phyloP scores from a whole-genome alignment of 495 filamentous ascomycete genomes.

The Aspergillus sclerotiicarbonarius region DNA sequence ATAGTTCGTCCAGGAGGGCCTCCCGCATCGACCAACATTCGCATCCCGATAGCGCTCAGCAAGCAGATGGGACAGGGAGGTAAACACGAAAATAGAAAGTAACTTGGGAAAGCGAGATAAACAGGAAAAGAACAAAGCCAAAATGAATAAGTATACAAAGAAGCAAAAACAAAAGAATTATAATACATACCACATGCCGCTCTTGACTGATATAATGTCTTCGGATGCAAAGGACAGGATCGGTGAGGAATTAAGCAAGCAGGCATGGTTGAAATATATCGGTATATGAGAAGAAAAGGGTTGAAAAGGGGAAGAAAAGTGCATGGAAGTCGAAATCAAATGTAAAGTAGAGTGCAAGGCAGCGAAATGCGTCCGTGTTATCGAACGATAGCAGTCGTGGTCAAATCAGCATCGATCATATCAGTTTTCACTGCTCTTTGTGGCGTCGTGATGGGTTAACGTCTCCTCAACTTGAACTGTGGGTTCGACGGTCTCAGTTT shows the following conservation, averaged over 20 bases:
- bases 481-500: not conserved
- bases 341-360: not conserved
- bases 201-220: not conserved
- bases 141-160: constrained; percentile 9
- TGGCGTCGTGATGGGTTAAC: not conserved
- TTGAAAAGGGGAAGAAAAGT: not conserved
- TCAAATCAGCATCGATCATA: constrained; percentile 1
- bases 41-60: constrained; percentile 4
- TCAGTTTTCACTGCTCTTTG: not conserved
- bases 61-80: not conserved
- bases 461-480: not conserved
- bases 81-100: constrained; percentile 1
- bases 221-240: constrained; percentile 2
- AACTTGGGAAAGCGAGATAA: not conserved
- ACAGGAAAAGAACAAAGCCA: constrained; percentile 1
- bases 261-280: not conserved
- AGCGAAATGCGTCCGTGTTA: not conserved
- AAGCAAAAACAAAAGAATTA: constrained; percentile 8
- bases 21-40: not conserved
- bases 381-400: not conserved
- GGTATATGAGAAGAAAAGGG: not conserved
- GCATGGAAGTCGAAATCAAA: not conserved
- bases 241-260: constrained; percentile 13
- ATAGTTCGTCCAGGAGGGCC: not conserved
- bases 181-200: constrained; percentile 17